Base-by-base conservation (phyloP, 805 yeast species). In the Wickerhamiella kurtzmanii region DNA sequence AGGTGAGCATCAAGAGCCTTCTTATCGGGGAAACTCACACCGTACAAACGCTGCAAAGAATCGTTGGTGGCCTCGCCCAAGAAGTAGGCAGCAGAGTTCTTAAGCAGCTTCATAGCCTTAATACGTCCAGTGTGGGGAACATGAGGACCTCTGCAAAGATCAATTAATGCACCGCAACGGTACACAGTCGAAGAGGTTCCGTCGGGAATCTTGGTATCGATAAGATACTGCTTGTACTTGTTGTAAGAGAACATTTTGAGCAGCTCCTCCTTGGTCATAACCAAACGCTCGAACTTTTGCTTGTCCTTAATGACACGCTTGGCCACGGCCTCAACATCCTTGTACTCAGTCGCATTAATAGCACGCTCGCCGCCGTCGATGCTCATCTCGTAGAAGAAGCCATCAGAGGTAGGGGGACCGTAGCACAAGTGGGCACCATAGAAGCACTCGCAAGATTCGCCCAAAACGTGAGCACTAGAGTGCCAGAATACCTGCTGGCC, bases 401-500 rank as follows among this genome's bases (percentile, higher is more conserved):
- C 98, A 54, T 89, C 97, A 47, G 81, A 86, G 50, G 96, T 89
- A 64, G 98, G 98, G 28, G 98, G 98, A 56, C 98, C 98, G 53
- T 79, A 71, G 64, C 85, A 79, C 55, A 92, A 77, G 64, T 89
- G 95, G 54, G 95, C 94, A 56, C 96, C 97, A 64, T 81, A 72
- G 66, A 86, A 92, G 65, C 96, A 82, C 70, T 92, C 98, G 71
- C 95, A 83, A 43, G 96, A 89, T 71, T 92, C 98, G 68, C 98
- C 98, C 58, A 92, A 71, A 47, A 92, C 89, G 68, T 92, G 98
- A 45, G 98, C 98, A 55, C 95, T 82, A 2, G 98, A 92, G 66
- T 92, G 98, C 98, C 98, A 92, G 70, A 92, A 92, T 35, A 89
- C 97, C 54, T 79, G 78, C 64, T 81, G 85, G 66, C 97, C 98